Evolutionary conservation across 2,329 filamentous ascomycete species (phyloP), one percentile per base, ranked within the genome.

Genomic region (Penicillium sp.): DNA sequence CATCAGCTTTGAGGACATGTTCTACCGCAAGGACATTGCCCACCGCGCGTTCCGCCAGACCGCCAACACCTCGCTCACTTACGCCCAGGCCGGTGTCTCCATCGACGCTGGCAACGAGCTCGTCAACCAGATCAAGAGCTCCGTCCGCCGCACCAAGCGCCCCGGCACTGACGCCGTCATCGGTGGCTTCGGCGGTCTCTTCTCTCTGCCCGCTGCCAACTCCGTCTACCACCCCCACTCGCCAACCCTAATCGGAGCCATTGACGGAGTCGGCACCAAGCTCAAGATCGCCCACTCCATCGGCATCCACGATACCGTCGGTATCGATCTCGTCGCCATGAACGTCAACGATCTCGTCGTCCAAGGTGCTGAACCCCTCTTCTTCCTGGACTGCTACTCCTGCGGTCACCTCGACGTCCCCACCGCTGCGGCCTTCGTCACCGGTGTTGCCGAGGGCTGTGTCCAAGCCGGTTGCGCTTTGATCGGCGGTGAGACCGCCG

Each of bases 311-410:
- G 87, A 93, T 75, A 96, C 92, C 3, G 93, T 99, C 11, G 94
- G 94, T 59, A 92, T 99, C 67, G 94, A 99, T 72, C 84, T 99
- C 36, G 94, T 99, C 4, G 94, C 94, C 65, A 97, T 97, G 93
- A 97, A 97, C 75, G 94, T 97, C 72, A 99, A 99, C 75, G 94
- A 99, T 70, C 83, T 99, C 0, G 88, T 99, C 50, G 94, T 97
- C 9, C 92, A 97, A 78, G 94, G 94, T 53, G 94, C 94, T 13
- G 91, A 94, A 66, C 92, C 94, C 2, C 82, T 97, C 63, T 94
- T 94, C 82, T 97, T 99, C 83, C 87, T 97, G 61, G 94, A 99
- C 79, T 97, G 96, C 83, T 97, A 95, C 77, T 93, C 92, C 60
- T 97, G 92, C 82, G 92, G 90, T 75, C 89, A 88, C 73, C 84